Base-by-base conservation (phyloP, 2,329 filamentous ascomycete genomes). In the Capronia epimyces region DNA sequence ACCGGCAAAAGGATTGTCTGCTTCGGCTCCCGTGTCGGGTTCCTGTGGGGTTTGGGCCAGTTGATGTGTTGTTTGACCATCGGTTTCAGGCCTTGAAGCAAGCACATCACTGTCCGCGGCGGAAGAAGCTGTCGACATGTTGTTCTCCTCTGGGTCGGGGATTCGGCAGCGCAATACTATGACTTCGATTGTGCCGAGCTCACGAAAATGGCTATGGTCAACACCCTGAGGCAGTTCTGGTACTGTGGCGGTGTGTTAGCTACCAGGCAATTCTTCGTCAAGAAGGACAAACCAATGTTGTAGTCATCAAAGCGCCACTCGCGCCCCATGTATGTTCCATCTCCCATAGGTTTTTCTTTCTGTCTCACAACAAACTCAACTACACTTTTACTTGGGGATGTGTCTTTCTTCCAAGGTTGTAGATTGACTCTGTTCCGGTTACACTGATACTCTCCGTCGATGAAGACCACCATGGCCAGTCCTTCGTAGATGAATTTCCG, bases 371-470 rank as follows among this genome's bases (percentile, higher is more conserved):
- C 63, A 46, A 80, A 75, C 48, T 78, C 71, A 16, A 78, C 64
- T 37, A 75, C 61, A 20, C 68, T 66, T 42, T 67, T 62, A 4
- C 62, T 61, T 21, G 59, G 57, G 16, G 63, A 60, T 7, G 63
- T 57, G 3, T 53, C 50, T 31, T 57, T 29, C 43, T 55, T 55
- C 6, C 67, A 66, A 16, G 67, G 53, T 46, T 67, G 63, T 25
- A 79, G 57, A 29, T 71, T 64, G 32, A 69, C 66, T 32, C 72
- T 67, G 61, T 77, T 77, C 50, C 78, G 75, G 53, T 80, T 80
- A 64, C 75, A 78, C 59, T 80, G 77, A 54, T 80, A 80, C 4
- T 74, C 64, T 15, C 78, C 78, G 57, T 81, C 78, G 34, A 80
- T 78, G 65, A 73, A 80, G 21, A 80, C 76, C 53, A 75, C 76